Conservation (phyloP, 169 alveolate species). For the Plasmodium malariae region DNA sequence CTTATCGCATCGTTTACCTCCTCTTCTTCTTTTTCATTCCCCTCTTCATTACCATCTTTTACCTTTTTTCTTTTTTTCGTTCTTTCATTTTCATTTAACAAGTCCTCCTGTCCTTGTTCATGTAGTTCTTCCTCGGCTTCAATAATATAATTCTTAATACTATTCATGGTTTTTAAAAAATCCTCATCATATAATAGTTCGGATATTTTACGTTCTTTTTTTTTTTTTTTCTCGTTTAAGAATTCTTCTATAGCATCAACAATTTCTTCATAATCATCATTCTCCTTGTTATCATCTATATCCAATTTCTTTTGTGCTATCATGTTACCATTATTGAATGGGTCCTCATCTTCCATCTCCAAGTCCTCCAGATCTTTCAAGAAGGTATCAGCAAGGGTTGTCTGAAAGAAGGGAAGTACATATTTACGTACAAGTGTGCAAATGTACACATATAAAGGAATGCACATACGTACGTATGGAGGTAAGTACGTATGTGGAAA, state of each 20-base stretch:
- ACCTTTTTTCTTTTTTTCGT: conserved; percentile 35
- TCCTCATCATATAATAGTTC: conserved; percentile 23
- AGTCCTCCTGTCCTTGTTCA: not conserved
- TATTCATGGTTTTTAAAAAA: conserved; percentile 28
- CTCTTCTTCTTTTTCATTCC: conserved; percentile 11
- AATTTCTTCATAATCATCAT: conserved; percentile 84
- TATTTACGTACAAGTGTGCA: not conserved
- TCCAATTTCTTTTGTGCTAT: conserved; percentile 14
- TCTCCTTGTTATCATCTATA: not conserved
- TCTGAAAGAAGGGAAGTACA: conserved; percentile 50
- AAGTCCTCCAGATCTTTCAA: conserved; percentile 85
- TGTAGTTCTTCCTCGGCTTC: conserved; percentile 12
- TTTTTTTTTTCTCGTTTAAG: conserved; percentile 77
- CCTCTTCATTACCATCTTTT: conserved; percentile 17
- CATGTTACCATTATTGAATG: not conserved
- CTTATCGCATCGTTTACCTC: not conserved
- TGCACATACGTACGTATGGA: no score
- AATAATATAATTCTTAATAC: conserved; percentile 39
- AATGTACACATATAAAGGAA: not conserved
- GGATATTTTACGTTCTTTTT: conserved; percentile 79
- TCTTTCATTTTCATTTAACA: not conserved
- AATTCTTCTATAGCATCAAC: conserved; percentile 86
- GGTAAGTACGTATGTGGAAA: no score
- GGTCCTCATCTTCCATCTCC: conserved; percentile 74
- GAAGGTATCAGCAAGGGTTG: conserved; percentile 85